Conservation (phyloP, 768 basidiomycete genomes). For the Strobilomyces dryophilus region DNA sequence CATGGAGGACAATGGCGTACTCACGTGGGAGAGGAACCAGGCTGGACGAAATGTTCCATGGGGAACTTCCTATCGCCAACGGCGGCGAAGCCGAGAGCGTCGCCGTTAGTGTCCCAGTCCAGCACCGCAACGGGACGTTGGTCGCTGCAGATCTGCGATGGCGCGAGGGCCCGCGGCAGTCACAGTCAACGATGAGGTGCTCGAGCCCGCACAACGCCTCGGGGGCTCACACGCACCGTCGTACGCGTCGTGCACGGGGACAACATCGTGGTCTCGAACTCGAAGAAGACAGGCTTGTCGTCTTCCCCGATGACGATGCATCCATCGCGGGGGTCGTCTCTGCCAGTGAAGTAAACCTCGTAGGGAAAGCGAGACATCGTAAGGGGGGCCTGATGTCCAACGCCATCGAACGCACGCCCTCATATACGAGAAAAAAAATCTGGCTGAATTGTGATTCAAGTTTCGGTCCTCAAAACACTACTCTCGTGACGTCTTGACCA, state of each 20-base stretch:
- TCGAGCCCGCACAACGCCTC: background rate
- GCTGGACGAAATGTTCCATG: constrained; percentile 59
- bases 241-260: constrained; percentile 24
- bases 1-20: background rate
- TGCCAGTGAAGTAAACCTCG: constrained; percentile 65
- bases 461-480: constrained; percentile 22
- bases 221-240: constrained; percentile 15
- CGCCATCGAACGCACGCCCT: constrained; percentile 13
- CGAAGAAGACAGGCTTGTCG: constrained; percentile 54
- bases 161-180: background rate
- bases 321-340: constrained; percentile 59
- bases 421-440: constrained; percentile 25
- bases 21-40: constrained; percentile 51
- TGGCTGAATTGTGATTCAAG: constrained; percentile 27
- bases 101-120: constrained; percentile 39
- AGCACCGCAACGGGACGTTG: constrained; percentile 49
- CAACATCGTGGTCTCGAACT: constrained; percentile 52
- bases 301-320: constrained; percentile 68
- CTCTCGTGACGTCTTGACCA: constrained; percentile 49
- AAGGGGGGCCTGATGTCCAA: constrained; percentile 2
- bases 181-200: background rate
- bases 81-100: constrained; percentile 40
- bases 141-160: constrained; percentile 35
- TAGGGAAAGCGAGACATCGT: constrained; percentile 39
- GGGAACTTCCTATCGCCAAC: constrained; percentile 52